Evolutionary conservation across 78 protist genomes (phyloP).

Genomic region (Mastigamoeba balamuthi): DNA sequence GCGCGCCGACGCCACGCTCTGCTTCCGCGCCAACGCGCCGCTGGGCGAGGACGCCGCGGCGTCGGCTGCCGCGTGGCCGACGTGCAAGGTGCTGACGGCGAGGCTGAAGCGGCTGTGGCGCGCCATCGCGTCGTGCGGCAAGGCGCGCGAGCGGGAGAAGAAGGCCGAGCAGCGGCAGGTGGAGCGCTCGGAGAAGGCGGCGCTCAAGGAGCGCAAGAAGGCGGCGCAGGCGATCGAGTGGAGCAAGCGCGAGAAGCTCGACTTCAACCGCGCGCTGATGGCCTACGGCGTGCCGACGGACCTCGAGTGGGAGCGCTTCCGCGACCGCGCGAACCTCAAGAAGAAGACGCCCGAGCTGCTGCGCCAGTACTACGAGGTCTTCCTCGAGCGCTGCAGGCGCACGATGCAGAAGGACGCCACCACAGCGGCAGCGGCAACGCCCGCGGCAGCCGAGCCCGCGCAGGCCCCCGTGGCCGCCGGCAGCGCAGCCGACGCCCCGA

Average conservation of each 20-base stretch:
- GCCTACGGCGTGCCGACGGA: constrained; percentile 14
- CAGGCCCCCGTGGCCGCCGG: not conserved
- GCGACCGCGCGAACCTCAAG: constrained; percentile 26
- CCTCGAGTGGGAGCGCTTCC: constrained; percentile 25
- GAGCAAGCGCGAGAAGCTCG: constrained; percentile 40
- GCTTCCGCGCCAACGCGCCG: not conserved
- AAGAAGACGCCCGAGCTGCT: constrained; percentile 36
- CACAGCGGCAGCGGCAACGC: not conserved
- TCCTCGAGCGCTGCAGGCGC: constrained; percentile 9
- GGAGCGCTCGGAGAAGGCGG: constrained; percentile 5
- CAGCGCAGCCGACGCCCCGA: not conserved
- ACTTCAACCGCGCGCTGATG: constrained; percentile 17
- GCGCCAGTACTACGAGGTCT: constrained; percentile 13
- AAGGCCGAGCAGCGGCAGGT: constrained; percentile 1
- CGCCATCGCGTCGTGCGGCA: constrained; percentile 9
- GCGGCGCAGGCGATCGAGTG: constrained; percentile 25
- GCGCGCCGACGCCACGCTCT: constrained; percentile 14
- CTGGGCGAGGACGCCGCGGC: not conserved
- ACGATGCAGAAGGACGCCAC: not conserved
- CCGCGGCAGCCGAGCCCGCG: not conserved
- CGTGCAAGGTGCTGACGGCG: constrained; percentile 23
- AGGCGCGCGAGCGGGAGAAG: constrained; percentile 15
- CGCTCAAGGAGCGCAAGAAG: constrained; percentile 7
- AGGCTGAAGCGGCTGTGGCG: constrained; percentile 26
- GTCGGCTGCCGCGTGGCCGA: constrained; percentile 14